Evolutionary conservation across 2,329 filamentous ascomycete genomes (phyloP).

Genomic region (Sordariomycetes sp.): DNA sequence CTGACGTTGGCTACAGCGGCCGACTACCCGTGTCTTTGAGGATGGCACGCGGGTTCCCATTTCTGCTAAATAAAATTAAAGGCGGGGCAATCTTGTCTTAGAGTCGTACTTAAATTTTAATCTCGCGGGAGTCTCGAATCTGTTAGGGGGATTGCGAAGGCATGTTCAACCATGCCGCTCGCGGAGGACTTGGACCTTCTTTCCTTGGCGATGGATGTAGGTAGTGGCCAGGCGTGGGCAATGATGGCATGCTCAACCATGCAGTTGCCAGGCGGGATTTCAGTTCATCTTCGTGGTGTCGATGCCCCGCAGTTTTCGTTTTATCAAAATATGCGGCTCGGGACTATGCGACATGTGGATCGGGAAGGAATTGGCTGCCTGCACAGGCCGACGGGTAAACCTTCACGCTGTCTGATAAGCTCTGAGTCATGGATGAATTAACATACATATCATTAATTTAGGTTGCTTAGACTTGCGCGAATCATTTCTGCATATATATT

Average conservation of each 20-base stretch:
- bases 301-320: neutral
- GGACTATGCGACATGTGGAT: neutral
- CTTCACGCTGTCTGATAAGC: too few species aligned
- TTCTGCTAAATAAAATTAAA: neutral
- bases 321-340: neutral
- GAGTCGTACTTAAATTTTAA: neutral
- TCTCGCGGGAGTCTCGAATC: neutral
- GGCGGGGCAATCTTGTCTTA: neutral
- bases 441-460: too few species aligned
- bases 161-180: neutral
- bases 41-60: neutral
- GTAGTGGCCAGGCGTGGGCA: neutral
- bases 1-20: neutral
- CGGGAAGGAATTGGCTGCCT: too few species aligned
- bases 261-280: neutral
- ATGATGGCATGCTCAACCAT: neutral
- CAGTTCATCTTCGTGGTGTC: neutral
- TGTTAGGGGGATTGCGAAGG: neutral
- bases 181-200: neutral
- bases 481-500: too few species aligned
- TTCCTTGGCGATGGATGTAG: neutral
- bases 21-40: neutral
- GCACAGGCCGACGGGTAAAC: too few species aligned
- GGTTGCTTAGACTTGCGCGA: too few species aligned
- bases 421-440: too few species aligned